phyloP scores from a whole-genome alignment of 192 early-diverging fungal genomes.

The Jimgerdemannia flammicorona region DNA sequence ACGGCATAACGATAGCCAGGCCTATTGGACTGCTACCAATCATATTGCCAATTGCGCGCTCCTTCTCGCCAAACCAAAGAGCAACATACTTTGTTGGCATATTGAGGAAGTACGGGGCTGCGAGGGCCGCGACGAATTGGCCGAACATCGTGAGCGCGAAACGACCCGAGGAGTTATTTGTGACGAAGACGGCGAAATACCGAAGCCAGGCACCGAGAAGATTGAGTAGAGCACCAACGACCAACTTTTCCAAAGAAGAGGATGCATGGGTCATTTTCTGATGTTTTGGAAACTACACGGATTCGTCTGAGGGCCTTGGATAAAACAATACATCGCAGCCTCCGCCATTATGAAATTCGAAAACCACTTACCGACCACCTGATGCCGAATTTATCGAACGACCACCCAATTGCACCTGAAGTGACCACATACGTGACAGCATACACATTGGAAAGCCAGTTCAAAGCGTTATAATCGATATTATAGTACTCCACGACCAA shows the following conservation, averaged over 20 bases:
- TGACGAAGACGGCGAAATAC: conserved; percentile 37
- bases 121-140: conserved; percentile 43
- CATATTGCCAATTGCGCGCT: conserved; percentile 44
- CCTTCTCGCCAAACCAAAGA: conserved; percentile 47
- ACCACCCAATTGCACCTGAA: conserved; percentile 36
- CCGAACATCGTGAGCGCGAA: conserved; percentile 44
- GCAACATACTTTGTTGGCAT: conserved; percentile 49
- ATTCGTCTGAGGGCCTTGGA: no score
- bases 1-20: neutral
- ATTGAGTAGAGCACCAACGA: conserved; percentile 39
- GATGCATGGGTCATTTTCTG: no score
- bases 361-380: neutral
- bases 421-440: conserved; percentile 38
- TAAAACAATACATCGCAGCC: no score
- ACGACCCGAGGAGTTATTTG: conserved; percentile 24
- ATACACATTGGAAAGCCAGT: conserved; percentile 40
- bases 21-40: conserved; percentile 23
- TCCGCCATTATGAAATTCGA: neutral
- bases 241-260: conserved; percentile 12
- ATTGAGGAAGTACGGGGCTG: conserved; percentile 51
- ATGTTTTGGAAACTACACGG: no score
- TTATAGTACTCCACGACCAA: conserved; percentile 32
- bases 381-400: conserved; percentile 7
- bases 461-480: conserved; percentile 24
- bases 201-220: conserved; percentile 43